Percentiles rank a stretch among this genome's conserved stretches.
phyloP scores from a whole-genome alignment of 2,329 filamentous ascomycete genomes.

The Mariannaea elegans region DNA sequence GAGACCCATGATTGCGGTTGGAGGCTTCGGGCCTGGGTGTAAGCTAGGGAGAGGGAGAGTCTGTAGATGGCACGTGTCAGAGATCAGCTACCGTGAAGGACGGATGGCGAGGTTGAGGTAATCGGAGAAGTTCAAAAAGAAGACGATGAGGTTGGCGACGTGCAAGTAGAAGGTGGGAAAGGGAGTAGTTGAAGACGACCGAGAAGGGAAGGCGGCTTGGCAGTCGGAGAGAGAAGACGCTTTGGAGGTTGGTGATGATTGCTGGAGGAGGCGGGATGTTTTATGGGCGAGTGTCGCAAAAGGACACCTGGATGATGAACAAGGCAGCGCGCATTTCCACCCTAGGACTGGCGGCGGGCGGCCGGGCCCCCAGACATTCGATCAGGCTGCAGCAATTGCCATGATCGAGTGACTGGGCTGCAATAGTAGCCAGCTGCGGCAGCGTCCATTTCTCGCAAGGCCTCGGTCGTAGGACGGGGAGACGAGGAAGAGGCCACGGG shows the following conservation, averaged over 20 bases:
- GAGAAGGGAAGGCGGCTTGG: constrained; percentile 28
- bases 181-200: constrained; percentile 20
- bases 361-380: constrained; percentile 5
- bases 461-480: constrained; percentile 3
- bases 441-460: constrained; percentile 3
- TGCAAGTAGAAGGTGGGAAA: constrained; percentile 23
- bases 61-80: constrained; percentile 12
- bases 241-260: constrained; percentile 32
- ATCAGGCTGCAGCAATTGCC: constrained; percentile 23
- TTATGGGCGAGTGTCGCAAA: constrained; percentile 40
- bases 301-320: constrained; percentile 41
- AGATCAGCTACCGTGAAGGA: constrained; percentile 27
- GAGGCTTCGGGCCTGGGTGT: constrained; percentile 44
- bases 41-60: constrained; percentile 39
- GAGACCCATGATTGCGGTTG: constrained; percentile 90
- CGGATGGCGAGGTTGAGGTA: constrained; percentile 32
- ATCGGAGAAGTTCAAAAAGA: constrained; percentile 22
- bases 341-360: constrained; percentile 11
- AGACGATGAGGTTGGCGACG: constrained; percentile 15
- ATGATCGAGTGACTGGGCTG: constrained; percentile 12
- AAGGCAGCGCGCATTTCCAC: constrained; percentile 34
- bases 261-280: constrained; percentile 32
- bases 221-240: constrained; percentile 9
- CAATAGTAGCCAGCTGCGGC: neutral
- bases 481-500: constrained; percentile 8